A percentile compares a stretch with the other conserved stretches of the same genome.
Evolutionary conservation across 805 yeast species (phyloP).

Genomic region (Starmerella potacharoeniae): DNA sequence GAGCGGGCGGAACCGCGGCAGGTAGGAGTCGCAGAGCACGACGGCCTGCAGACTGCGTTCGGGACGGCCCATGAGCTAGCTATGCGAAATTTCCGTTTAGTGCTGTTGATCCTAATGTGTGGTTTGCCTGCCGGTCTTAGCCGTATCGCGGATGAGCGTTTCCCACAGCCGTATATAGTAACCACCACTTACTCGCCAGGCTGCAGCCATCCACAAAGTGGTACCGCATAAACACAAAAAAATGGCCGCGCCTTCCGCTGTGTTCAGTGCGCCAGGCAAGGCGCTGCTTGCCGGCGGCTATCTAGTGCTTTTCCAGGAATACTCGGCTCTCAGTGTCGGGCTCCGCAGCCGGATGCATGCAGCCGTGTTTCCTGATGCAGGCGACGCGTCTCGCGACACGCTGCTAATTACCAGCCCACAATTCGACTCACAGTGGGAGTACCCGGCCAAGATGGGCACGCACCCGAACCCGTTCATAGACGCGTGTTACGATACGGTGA

Average conservation of each 20-base stretch:
- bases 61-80: constrained; percentile 10
- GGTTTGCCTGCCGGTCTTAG: not conserved
- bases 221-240: not conserved
- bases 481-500: constrained; percentile 45
- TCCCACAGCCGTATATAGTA: not conserved
- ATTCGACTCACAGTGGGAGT: constrained; percentile 22
- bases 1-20: constrained; percentile 85
- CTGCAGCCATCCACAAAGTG: not conserved
- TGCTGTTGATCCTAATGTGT: not conserved
- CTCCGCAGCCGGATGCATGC: constrained; percentile 86
- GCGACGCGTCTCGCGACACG: constrained; percentile 20
- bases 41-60: constrained; percentile 61
- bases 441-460: constrained; percentile 9
- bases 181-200: not conserved
- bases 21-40: constrained; percentile 86
- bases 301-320: constrained; percentile 68
- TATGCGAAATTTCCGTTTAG: not conserved
- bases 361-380: constrained; percentile 21
- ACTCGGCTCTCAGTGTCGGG: constrained; percentile 72
- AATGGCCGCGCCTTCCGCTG: constrained; percentile 22
- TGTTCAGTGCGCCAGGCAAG: constrained; percentile 90
- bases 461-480: constrained; percentile 62
- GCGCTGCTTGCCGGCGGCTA: constrained; percentile 93
- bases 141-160: not conserved
- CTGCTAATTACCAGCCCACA: constrained; percentile 20